Percentiles rank a stretch among this genome's conserved stretches.
Conservation (phyloP, 805 yeast genomes). For the Yarrowia sp. region DNA sequence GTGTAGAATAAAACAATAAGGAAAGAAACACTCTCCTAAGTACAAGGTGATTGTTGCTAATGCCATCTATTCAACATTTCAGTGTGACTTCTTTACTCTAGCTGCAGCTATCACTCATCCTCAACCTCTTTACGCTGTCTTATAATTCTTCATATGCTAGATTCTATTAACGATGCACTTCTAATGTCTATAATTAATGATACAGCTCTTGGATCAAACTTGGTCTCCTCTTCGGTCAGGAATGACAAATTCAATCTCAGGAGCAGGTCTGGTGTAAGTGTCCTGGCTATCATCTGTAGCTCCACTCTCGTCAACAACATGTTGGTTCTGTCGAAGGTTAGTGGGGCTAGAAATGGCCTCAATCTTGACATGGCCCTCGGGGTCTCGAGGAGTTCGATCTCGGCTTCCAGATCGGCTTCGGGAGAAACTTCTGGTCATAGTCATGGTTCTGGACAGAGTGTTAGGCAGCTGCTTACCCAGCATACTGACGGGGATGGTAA, state of each 20-base stretch:
- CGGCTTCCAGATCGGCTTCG: background rate
- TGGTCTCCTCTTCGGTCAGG: conserved; percentile 21
- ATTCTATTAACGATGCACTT: conserved; percentile 1
- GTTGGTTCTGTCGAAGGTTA: conserved; percentile 16
- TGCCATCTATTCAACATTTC: too few species aligned
- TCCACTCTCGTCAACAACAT: conserved; percentile 5
- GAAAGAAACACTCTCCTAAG: too few species aligned
- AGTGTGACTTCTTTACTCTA: too few species aligned
- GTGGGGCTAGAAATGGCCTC: conserved; percentile 13
- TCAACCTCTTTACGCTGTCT: too few species aligned
- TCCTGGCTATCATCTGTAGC: conserved; percentile 24
- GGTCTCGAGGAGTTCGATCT: conserved; percentile 27
- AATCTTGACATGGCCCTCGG: conserved; percentile 17
- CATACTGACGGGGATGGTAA: conserved; percentile 42
- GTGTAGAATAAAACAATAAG: too few species aligned
- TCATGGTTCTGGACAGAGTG: conserved; percentile 15
- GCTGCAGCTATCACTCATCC: too few species aligned
- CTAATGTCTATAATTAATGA: conserved; percentile 19
- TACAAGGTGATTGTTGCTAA: too few species aligned
- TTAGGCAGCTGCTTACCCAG: conserved; percentile 27
- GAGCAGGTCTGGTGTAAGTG: conserved; percentile 12
- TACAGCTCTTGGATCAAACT: background rate
- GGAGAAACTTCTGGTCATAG: conserved; percentile 8
- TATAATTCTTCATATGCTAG: too few species aligned
- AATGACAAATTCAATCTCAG: conserved; percentile 22